Conservation (phyloP, 106 monocot species). For the Vanilla planifolia region DNA sequence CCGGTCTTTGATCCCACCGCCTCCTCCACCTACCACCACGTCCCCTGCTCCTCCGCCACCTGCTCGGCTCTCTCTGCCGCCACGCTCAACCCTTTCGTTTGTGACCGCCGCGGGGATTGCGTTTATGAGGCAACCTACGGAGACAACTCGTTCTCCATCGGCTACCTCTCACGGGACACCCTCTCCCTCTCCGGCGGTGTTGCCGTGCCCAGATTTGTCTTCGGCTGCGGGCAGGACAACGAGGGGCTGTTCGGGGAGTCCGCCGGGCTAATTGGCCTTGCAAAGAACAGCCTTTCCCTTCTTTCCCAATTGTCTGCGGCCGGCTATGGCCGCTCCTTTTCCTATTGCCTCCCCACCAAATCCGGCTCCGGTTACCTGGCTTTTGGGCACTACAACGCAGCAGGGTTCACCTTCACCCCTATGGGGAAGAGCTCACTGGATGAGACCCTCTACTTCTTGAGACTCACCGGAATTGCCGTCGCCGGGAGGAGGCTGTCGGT, state of each 20-base stretch:
- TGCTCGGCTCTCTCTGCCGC: slow-evolving; percentile 46
- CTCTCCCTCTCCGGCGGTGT: slow-evolving; percentile 8
- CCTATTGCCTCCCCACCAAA: slow-evolving; percentile 77
- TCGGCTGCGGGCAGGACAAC: slow-evolving; percentile 91
- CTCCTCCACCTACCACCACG: slow-evolving; percentile 43
- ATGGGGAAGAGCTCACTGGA: slow-evolving; percentile 31
- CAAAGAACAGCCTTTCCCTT: slow-evolving; percentile 62
- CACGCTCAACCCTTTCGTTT: slow-evolving; percentile 21
- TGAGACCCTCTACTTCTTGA: slow-evolving; percentile 37
- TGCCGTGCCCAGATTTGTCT: slow-evolving; percentile 34
- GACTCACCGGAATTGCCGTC: slow-evolving; percentile 20
- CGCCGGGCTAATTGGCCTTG: slow-evolving; percentile 76
- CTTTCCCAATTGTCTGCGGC: slow-evolving; percentile 42
- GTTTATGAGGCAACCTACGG: slow-evolving; percentile 10
- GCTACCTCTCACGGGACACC: slow-evolving; percentile 7
- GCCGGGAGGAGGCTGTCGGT: slow-evolving; percentile 16
- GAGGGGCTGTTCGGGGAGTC: slow-evolving; percentile 75
- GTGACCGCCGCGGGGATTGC: slow-evolving; percentile 2
- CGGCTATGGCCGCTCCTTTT: slow-evolving; percentile 43
- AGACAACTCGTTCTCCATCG: slow-evolving; percentile 7
- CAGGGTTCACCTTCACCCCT: slow-evolving; percentile 29
- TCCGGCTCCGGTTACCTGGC: slow-evolving; percentile 53
- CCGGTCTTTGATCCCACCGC: slow-evolving; percentile 61
- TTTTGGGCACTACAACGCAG: slow-evolving; percentile 18
- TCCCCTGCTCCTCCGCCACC: slow-evolving; percentile 43